Base-by-base conservation (phyloP, 495 filamentous ascomycete genomes). In the Tuber indicum region DNA sequence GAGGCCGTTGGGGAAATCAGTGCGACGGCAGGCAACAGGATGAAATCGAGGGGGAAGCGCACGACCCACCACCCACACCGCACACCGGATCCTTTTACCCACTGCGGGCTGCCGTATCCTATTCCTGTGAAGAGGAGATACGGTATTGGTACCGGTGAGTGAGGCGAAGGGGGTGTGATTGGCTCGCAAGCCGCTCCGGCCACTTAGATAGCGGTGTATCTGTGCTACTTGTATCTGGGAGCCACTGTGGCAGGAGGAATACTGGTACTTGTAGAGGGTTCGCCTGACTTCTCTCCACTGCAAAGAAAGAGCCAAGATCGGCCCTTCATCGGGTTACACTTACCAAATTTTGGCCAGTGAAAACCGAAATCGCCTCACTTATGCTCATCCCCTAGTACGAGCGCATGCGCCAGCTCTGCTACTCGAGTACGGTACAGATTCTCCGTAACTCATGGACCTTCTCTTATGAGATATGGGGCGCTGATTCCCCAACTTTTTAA, bases 51-150 rank as follows among this genome's bases (percentile, higher is more conserved):
- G 78, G 73, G 66, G 43, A 49, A 73, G 49, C 70, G 72, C 75
- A 78, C 76, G 74, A 78, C 69, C 75, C 76, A 77, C 75, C 45
- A 39, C 36, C 72, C 46, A 36, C 32, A 32, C 32, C 32, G 32
- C 32, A 32, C 32, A n/a, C 44, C 66, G 74, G 41, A 52, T 72
- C 36, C 66, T 46, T 73, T 43, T 41, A 52, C 62, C 44, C 41
- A 44, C 62, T 78, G 77, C 74, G 73, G 74, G 70, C 52, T 46
- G 72, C 49, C 69, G 77, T 66, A 39, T 79, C 43, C 74, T 78
- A 70, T 41, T 44, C 72, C 16, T 14, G 23, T 26, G 52, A 5
- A 32, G 49, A 49, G 7, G 47, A 49, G 19, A 49, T 49, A 23
- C 42, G 42, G 9, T 7, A 43, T 5, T 43, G 2, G 8, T 43